These are phyloP conservation scores for Breynia disticha DNA, from an alignment of 441 rosid genomes.

Conservation along the genomic window DNA sequence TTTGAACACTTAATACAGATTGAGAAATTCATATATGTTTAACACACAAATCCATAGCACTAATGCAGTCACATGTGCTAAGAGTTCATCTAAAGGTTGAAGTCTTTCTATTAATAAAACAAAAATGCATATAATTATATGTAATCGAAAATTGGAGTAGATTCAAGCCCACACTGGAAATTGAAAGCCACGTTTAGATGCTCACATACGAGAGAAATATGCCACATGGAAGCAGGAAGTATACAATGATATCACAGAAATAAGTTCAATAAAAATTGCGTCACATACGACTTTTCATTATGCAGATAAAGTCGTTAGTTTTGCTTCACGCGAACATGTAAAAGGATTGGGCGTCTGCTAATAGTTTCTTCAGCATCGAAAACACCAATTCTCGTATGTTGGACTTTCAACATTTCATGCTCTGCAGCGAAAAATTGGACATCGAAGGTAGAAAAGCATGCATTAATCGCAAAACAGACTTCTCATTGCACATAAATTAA, in stretches of 20 bases:
- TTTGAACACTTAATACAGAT: no score
- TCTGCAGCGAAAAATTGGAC: slow-evolving; percentile 42
- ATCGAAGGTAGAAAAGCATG: neutral
- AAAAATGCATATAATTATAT: neutral
- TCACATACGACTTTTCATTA: no score
- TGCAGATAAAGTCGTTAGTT: no score
- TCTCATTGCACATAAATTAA: no score
- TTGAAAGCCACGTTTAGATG: slow-evolving; percentile 3
- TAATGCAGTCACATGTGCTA: no score
- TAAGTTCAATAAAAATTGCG: no score
- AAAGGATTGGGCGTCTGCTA: slow-evolving; percentile 52
- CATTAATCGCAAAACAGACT: neutral
- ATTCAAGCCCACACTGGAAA: slow-evolving; percentile 78
- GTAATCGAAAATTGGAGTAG: neutral
- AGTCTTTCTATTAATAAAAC: neutral
- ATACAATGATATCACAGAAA: neutral
- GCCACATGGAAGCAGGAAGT: neutral
- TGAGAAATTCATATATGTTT: no score
- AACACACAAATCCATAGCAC: no score
- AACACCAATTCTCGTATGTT: slow-evolving; percentile 82
- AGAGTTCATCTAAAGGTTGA: no score
- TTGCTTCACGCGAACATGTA: no score
- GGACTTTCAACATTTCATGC: slow-evolving; percentile 87
- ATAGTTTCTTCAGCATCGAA: slow-evolving; percentile 94
- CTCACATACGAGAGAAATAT: neutral